These are phyloP conservation scores for Rhizophlyctis rosea DNA, from an alignment of 192 early-diverging fungal species.

Conservation along the genomic window DNA sequence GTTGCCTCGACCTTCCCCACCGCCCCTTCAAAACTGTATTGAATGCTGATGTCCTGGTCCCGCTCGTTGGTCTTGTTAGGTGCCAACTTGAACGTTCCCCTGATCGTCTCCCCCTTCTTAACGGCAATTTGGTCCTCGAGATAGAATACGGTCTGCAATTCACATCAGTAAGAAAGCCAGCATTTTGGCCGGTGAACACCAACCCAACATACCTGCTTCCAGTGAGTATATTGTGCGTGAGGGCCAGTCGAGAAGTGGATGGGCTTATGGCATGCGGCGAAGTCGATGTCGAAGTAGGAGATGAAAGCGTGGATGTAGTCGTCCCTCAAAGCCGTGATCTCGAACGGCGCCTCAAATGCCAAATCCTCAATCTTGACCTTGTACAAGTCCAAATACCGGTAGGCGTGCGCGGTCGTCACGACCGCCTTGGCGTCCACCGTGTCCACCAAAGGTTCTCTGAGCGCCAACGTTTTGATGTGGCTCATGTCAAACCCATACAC, in stretches of 20 bases:
- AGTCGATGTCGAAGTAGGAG: conserved; percentile 95
- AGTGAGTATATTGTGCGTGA: conserved; percentile 91
- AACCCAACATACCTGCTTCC: conserved; percentile 86
- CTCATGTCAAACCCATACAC: conserved; percentile 98
- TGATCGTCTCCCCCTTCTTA: conserved; percentile 70
- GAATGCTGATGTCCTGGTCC: conserved; percentile 88
- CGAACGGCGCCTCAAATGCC: conserved; percentile 79
- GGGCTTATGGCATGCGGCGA: conserved; percentile 86
- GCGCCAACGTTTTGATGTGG: conserved; percentile 82
- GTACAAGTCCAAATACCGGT: conserved; percentile 77
- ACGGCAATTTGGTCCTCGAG: conserved; percentile 69
- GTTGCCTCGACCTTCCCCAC: conserved; percentile 43
- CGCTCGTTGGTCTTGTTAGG: conserved; percentile 85
- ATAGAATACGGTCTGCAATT: conserved; percentile 88
- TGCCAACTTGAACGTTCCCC: conserved; percentile 62
- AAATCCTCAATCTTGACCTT: conserved; percentile 89
- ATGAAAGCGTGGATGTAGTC: conserved; percentile 93
- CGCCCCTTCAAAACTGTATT: conserved; percentile 64
- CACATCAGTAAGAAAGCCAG: background rate
- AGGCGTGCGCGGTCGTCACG: conserved; percentile 71
- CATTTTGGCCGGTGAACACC: too few species aligned
- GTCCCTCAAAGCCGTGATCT: conserved; percentile 68
- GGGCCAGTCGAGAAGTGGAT: conserved; percentile 77
- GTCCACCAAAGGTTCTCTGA: conserved; percentile 94
- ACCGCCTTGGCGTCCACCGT: conserved; percentile 84